Evolutionary conservation across 768 basidiomycete species (phyloP), one percentile per base, ranked within the genome.

Genomic region (Zangia roseola): DNA sequence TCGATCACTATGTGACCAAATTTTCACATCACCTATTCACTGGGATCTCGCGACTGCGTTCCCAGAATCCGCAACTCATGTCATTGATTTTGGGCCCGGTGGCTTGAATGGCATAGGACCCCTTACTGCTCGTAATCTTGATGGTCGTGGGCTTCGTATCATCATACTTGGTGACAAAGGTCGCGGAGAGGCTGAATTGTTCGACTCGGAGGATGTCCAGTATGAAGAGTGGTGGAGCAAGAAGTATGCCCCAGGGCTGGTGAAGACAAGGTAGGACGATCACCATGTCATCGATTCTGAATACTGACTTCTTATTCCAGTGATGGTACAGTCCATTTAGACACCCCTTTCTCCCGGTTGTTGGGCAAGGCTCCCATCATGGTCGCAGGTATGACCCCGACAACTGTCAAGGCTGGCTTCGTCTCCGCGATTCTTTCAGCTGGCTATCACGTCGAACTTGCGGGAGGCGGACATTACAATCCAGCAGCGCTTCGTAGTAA

Each of bases 331-430:
- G 74, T 98, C 45, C 86, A 94, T 68, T 78, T 99, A 59, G 94
- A 99, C 69, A 97, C 95, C 0, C 88, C 93, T 5, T 95, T 97
- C 79, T 95, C 95, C 42, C 90, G 97, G 51, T 80, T 99, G 37
- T 71, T 99, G 36, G 92, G 93, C 59, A 99, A 98, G 73, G 85
- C 97, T 4, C 97, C 97, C 28, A 88, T 99, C 70, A 98, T 98
- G 97, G 94, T 99, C 33, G 95, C 94, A 41, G 97, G 97, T 50
- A 98, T 99, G 97, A 99, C 97, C 0, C 97, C 97, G 0, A 88
- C 88, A 2, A 99, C 97, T 26, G 97, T 99, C 56, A 87, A 94
- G 66, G 87, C 87, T 26, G 94, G 94, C 16, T 95, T 98, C 68
- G 94, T 97, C 61, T 85, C 86, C 50, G 94, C 97, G 8, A 80